A percentile compares a stretch with the other conserved stretches of the same genome.
phyloP scores from a whole-genome alignment of 2,329 filamentous ascomycete genomes.

The Hypoxylon sp. region DNA sequence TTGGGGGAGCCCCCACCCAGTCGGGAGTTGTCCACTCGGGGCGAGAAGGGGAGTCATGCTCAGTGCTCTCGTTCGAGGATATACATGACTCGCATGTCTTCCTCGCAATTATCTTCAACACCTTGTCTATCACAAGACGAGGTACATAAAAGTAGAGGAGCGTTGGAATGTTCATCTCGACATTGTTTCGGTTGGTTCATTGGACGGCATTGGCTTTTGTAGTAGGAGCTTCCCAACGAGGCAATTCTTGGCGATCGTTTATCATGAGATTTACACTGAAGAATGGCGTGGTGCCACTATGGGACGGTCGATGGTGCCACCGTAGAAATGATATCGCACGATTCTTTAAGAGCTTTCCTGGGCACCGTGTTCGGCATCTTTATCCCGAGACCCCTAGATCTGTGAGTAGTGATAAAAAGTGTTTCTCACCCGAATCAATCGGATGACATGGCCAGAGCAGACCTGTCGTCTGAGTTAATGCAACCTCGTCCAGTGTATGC shows the following conservation, averaged over 20 bases:
- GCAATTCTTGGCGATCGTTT: constrained; percentile 37
- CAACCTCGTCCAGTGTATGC: constrained; percentile 36
- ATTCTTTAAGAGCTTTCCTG: constrained; percentile 25
- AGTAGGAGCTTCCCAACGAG: constrained; percentile 26
- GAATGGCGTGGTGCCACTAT: constrained; percentile 35
- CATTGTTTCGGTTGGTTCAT: constrained; percentile 31
- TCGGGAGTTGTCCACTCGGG: constrained; percentile 8
- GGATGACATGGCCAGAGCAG: constrained; percentile 36
- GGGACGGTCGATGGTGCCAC: constrained; percentile 38
- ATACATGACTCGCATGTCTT: constrained; percentile 10
- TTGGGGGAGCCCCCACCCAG: constrained; percentile 38
- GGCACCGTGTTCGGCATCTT: constrained; percentile 25
- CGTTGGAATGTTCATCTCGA: constrained; percentile 20
- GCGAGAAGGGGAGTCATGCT: constrained; percentile 9
- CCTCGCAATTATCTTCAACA: constrained; percentile 16
- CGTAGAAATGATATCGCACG: constrained; percentile 32
- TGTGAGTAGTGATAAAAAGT: constrained; percentile 21
- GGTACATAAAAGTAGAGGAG: background rate
- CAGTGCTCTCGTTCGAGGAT: constrained; percentile 11
- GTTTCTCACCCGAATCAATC: constrained; percentile 31
- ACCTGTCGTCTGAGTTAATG: constrained; percentile 40
- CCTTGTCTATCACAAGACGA: constrained; percentile 1
- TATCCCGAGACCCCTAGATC: constrained; percentile 30
- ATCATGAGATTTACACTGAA: constrained; percentile 34
- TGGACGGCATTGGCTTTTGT: constrained; percentile 25